Conservation (phyloP, 2,329 filamentous ascomycete genomes). For the Colletotrichum higginsianum region DNA sequence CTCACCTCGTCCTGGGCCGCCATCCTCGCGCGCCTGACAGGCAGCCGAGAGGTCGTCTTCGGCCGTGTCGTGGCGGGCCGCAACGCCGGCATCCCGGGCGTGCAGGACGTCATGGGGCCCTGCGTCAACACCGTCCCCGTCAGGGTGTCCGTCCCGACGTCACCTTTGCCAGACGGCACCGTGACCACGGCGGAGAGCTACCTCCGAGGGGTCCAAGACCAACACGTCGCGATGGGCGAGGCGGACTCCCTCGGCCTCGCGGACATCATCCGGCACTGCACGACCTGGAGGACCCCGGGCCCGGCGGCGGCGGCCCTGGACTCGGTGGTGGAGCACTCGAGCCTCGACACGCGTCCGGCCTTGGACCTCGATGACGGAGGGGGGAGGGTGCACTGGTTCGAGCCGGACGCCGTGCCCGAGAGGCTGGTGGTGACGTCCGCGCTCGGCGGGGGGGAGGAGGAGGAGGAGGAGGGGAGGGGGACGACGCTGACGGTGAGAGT, state of each 20-base stretch:
- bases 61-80: neutral
- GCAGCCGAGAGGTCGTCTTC: neutral
- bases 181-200: too few relatives aligned
- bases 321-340: neutral
- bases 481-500: neutral
- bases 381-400: neutral
- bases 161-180: too few relatives aligned
- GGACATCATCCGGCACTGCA: neutral
- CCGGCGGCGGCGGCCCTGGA: neutral
- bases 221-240: neutral
- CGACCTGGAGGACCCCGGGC: neutral
- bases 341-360: neutral
- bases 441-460: neutral
- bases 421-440: neutral
- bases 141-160: too few relatives aligned
- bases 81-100: neutral
- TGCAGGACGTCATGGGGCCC: neutral
- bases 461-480: neutral
- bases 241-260: neutral
- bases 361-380: neutral
- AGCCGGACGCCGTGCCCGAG: neutral
- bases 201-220: neutral
- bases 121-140: neutral
- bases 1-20: neutral
- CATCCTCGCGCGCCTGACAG: neutral